Evolutionary conservation across 2,329 filamentous ascomycete genomes (phyloP).

Genomic region (Curvularia sp.): DNA sequence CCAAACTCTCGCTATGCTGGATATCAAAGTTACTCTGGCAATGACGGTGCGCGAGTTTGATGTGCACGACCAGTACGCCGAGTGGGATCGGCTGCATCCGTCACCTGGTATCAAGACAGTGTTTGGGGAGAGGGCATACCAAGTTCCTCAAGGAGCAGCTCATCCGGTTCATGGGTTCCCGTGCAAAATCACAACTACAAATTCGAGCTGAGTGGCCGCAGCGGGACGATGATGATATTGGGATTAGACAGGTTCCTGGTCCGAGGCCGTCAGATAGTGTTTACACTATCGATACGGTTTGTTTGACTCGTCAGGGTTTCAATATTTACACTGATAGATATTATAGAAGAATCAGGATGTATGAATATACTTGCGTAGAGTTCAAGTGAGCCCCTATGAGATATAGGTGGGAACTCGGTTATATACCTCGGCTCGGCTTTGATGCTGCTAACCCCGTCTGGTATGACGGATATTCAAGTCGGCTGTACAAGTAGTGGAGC

Average conservation of each 20-base stretch:
- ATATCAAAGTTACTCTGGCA: conserved; percentile 22
- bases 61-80: conserved; percentile 20
- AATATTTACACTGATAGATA: neutral
- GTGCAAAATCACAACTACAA: conserved; percentile 45
- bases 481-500: conserved; percentile 6
- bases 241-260: no score
- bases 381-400: neutral
- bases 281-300: neutral
- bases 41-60: conserved; percentile 34
- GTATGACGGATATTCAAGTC: neutral
- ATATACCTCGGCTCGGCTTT: conserved; percentile 1
- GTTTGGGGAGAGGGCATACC: conserved; percentile 21
- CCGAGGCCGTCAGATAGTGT: neutral
- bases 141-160: conserved; percentile 22
- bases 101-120: conserved; percentile 4
- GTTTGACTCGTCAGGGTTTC: neutral
- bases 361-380: neutral
- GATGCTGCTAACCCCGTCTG: neutral
- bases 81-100: conserved; percentile 20
- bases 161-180: conserved; percentile 34
- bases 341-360: neutral
- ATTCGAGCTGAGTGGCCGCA: neutral
- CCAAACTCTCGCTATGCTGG: conserved; percentile 27
- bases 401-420: neutral
- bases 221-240: no score